These are phyloP conservation scores for Cladorrhinum sp. DNA, from an alignment of 2,329 filamentous ascomycete species.

Conservation along the genomic window DNA sequence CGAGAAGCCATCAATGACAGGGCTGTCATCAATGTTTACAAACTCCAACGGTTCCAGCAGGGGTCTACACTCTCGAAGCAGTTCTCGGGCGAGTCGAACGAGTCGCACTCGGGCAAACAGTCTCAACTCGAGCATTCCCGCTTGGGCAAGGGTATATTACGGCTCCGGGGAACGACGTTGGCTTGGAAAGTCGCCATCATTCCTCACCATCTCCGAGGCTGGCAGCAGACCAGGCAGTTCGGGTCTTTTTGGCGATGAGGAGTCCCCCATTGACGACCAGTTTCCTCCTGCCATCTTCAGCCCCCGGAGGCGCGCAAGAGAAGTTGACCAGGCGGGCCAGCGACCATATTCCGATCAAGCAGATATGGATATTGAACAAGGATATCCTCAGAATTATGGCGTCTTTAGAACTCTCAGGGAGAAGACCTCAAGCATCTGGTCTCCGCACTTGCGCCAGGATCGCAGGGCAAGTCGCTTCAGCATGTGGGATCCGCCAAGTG, in stretches of 20 bases:
- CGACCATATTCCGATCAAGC: constrained; percentile 31
- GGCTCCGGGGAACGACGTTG: constrained; percentile 59
- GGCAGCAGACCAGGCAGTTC: constrained; percentile 46
- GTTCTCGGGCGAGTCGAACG: constrained; percentile 30
- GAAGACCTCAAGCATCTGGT: constrained; percentile 64
- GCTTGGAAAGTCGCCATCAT: constrained; percentile 44
- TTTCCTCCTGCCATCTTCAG: constrained; percentile 45
- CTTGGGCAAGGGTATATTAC: constrained; percentile 67
- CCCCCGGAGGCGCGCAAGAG: constrained; percentile 43
- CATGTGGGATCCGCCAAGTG: constrained; percentile 70
- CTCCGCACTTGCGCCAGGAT: constrained; percentile 67
- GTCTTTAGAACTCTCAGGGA: constrained; percentile 34
- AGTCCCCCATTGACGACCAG: constrained; percentile 50
- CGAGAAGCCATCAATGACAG: constrained; percentile 51
- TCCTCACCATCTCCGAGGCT: constrained; percentile 45
- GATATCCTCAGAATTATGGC: constrained; percentile 30
- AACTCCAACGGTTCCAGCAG: constrained; percentile 45
- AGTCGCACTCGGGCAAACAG: constrained; percentile 35
- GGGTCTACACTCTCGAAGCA: constrained; percentile 51
- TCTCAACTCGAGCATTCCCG: constrained; percentile 46
- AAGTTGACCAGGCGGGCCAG: constrained; percentile 31
- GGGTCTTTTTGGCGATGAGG: constrained; percentile 43
- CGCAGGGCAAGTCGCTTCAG: constrained; percentile 56
- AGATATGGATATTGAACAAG: constrained; percentile 45
- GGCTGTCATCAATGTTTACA: constrained; percentile 51